These are phyloP conservation scores for Monosporascus sp. DNA, from an alignment of 2,329 filamentous ascomycete genomes.

Conservation along the genomic window DNA sequence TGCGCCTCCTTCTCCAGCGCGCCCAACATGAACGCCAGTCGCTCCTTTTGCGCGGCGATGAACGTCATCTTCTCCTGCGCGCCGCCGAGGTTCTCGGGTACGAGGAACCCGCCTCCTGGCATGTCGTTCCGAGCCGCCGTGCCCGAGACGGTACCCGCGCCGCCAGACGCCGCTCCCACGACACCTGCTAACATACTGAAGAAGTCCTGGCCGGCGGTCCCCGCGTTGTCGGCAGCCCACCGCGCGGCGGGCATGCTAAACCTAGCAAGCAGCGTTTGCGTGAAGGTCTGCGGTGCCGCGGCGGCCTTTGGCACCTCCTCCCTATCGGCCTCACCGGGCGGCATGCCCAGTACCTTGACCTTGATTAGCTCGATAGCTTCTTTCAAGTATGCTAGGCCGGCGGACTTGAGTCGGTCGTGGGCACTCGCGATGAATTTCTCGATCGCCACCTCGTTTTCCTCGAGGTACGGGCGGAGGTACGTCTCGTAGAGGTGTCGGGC, in stretches of 20 bases:
- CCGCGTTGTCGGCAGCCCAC: slow-evolving; percentile 41
- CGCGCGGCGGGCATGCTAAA: slow-evolving; percentile 76
- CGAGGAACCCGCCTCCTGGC: slow-evolving; percentile 45
- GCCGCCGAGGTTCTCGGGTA: slow-evolving; percentile 63
- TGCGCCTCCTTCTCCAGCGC: slow-evolving; percentile 77
- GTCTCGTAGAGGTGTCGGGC: slow-evolving; percentile 79
- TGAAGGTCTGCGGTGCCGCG: slow-evolving; percentile 56
- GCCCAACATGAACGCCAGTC: slow-evolving; percentile 66
- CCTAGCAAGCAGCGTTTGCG: slow-evolving; percentile 74
- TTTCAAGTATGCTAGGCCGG: slow-evolving; percentile 72
- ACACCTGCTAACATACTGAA: slow-evolving; percentile 73
- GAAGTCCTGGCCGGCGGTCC: slow-evolving; percentile 56
- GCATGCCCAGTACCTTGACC: slow-evolving; percentile 73
- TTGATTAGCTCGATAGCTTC: slow-evolving; percentile 65
- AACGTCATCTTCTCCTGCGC: slow-evolving; percentile 66
- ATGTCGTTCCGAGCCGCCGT: slow-evolving; percentile 24
- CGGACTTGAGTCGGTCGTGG: slow-evolving; percentile 71
- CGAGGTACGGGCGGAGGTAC: slow-evolving; percentile 82
- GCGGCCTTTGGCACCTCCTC: slow-evolving; percentile 34
- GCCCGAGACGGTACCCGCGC: slow-evolving; percentile 27
- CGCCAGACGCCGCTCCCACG: slow-evolving; percentile 54
- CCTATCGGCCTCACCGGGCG: slow-evolving; percentile 43
- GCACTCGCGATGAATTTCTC: slow-evolving; percentile 80
- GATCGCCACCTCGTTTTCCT: slow-evolving; percentile 80
- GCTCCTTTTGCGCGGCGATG: slow-evolving; percentile 73